Base-by-base conservation (phyloP, 345 rosid species). In the Gynandropsis gynandra region DNA sequence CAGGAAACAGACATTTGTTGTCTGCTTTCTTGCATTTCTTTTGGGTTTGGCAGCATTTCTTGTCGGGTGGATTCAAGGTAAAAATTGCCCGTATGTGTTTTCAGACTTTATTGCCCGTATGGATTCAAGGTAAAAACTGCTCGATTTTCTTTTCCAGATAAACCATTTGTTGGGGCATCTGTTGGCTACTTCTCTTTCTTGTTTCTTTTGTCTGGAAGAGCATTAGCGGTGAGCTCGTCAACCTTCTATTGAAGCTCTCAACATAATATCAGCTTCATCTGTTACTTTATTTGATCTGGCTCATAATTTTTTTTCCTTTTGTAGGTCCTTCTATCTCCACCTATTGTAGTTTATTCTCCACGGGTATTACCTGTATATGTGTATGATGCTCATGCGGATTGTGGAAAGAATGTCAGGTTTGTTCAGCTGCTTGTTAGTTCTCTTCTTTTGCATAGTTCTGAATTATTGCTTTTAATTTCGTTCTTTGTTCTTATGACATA, bases 311-410 rank as follows among this genome's bases (percentile, higher is more conserved):
- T 12, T 45, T 27, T 13, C 24, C 12, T 48, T 35, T 42, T 71
- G 39, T 67, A 93, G 99, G 99, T 93, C 66, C 97, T 93, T 71
- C 94, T 93, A 57, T 93, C 99, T 37, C 99, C 97, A 19, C 99
- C 99, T 21, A 85, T 93, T 63, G 97, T 93, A 38, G 99, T 93
- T 66, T 93, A 93, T 74, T 93, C 99, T 43, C 97, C 99, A 33
- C 72, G 99, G 68, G 97, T 93, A 40, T 68, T 93, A 61, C 99
- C 99, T 56, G 99, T 88, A 51, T 88, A 88, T 68, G 92, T 93
- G 27, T 93, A 93, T 58, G 99, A 88, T 72, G 83, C 99, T 70
- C 99, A 93, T 70, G 95, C 99, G 12, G 99, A 93, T 65, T 81
- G 85, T 61, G 99, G 89, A 60, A 83, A 85, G 77, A 88, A 93